A percentile compares a stretch with the other conserved stretches of the same genome.
Evolutionary conservation across 768 basidiomycete species (phyloP).

Genomic region (Leccinum disarticulatum): DNA sequence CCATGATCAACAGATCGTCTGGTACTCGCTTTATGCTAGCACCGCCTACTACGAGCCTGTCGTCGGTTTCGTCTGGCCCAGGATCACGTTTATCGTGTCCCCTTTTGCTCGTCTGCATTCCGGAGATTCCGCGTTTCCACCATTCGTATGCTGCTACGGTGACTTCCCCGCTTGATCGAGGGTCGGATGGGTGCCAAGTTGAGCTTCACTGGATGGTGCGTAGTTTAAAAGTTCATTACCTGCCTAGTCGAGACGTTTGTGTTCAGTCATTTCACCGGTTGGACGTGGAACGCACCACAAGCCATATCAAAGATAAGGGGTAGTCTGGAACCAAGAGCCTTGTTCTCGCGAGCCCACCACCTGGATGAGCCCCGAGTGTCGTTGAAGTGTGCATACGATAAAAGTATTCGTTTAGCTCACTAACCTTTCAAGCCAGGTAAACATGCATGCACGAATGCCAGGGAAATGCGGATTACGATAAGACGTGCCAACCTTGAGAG

Average conservation of each 20-base stretch:
- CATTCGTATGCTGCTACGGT: conserved; percentile 61
- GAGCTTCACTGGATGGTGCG: conserved; percentile 25
- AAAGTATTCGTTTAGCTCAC: conserved; percentile 1
- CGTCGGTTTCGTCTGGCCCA: not conserved
- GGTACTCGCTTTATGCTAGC: conserved; percentile 9
- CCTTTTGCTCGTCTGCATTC: conserved; percentile 21
- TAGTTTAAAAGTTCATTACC: conserved; percentile 13
- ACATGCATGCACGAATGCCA: conserved; percentile 56
- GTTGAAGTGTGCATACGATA: not conserved
- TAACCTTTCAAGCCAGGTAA: conserved; percentile 53
- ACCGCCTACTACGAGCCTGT: not conserved
- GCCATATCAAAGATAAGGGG: conserved; percentile 32
- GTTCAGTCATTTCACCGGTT: not conserved
- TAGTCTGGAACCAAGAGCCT: conserved; percentile 6
- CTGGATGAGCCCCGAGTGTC: conserved; percentile 16
- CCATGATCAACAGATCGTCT: conserved; percentile 18
- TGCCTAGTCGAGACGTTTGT: conserved; percentile 17
- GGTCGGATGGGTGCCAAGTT: not conserved
- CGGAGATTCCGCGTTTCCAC: conserved; percentile 43
- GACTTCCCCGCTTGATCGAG: conserved; percentile 55
- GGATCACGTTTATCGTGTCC: not conserved
- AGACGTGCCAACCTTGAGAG: conserved; percentile 50
- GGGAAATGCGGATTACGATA: conserved; percentile 77
- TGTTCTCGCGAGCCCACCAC: conserved; percentile 27
- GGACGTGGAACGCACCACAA: conserved; percentile 22